These are phyloP conservation scores for Tanacetum coccineum DNA, from an alignment of 129 eudicot genomes.

Conservation along the genomic window DNA sequence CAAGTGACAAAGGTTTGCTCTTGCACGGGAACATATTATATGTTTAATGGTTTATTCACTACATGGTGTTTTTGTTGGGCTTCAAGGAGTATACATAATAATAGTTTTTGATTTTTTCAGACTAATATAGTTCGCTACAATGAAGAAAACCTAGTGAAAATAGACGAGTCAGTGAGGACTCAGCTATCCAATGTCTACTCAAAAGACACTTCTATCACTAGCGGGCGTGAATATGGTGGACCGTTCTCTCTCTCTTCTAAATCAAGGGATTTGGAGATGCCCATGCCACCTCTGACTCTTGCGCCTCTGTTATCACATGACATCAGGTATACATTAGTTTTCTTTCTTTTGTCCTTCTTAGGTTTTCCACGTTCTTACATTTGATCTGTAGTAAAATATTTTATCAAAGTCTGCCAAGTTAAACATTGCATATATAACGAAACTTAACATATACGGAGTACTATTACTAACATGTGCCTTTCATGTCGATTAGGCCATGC, in stretches of 20 bases:
- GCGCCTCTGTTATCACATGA: conserved; percentile 59
- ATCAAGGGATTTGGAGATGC: conserved; percentile 66
- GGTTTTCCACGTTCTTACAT: conserved; percentile 4
- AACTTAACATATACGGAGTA: neutral
- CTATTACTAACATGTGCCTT: neutral
- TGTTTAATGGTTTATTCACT: conserved; percentile 5
- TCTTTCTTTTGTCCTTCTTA: no score
- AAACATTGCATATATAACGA: neutral
- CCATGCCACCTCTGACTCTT: conserved; percentile 93
- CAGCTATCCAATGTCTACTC: conserved; percentile 37
- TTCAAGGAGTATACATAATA: conserved; percentile 11
- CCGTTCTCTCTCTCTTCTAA: conserved; percentile 41
- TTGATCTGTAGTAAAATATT: neutral
- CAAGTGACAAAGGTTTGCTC: conserved; percentile 81
- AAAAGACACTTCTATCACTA: conserved; percentile 29
- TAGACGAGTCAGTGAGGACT: conserved; percentile 39
- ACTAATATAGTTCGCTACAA: conserved; percentile 78
- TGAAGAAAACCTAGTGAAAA: conserved; percentile 60
- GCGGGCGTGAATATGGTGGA: conserved; percentile 34
- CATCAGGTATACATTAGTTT: conserved; percentile 44
- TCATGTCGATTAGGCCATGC: conserved; percentile 56
- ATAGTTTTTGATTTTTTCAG: conserved; percentile 36
- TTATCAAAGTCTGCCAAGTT: neutral
- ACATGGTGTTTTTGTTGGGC: neutral
- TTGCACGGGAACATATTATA: neutral